phyloP scores from a whole-genome alignment of 495 filamentous ascomycete species.

The Aspergillus affinis region DNA sequence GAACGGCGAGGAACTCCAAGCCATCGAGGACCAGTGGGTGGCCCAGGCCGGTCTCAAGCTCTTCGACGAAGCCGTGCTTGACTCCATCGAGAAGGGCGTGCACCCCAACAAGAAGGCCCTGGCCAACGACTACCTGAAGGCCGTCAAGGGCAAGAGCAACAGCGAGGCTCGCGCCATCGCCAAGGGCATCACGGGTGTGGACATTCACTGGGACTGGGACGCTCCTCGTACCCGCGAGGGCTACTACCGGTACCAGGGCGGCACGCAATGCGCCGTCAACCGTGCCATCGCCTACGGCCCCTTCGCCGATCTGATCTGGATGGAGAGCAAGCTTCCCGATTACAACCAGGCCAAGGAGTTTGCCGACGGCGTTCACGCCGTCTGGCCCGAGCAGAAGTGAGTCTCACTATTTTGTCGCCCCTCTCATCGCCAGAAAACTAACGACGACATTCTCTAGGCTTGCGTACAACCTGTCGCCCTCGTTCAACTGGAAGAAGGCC shows the following conservation, averaged over 20 bases:
- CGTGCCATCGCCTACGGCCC: conserved; percentile 90
- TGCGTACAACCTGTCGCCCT: conserved; percentile 95
- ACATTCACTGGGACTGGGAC: conserved; percentile 94
- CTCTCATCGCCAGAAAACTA: conserved; percentile 5
- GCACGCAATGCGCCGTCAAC: conserved; percentile 89
- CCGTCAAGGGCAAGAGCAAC: conserved; percentile 81
- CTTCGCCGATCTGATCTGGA: conserved; percentile 96
- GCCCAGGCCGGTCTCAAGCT: conserved; percentile 82
- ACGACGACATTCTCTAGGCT: conserved; percentile 52
- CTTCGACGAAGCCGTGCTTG: conserved; percentile 85
- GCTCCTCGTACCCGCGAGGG: conserved; percentile 87
- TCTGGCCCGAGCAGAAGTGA: conserved; percentile 95
- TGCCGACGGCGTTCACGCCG: conserved; percentile 87
- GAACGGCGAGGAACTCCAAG: conserved; percentile 76
- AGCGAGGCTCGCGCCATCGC: conserved; percentile 80
- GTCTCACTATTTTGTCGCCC: conserved; percentile 23
- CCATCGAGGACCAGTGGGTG: conserved; percentile 88
- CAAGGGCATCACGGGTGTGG: conserved; percentile 73
- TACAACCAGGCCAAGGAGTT: conserved; percentile 92
- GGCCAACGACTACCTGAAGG: conserved; percentile 60
- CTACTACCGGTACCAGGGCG: conserved; percentile 88
- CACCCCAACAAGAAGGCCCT: conserved; percentile 67
- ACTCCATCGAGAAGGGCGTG: conserved; percentile 68
- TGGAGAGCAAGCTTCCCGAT: conserved; percentile 97
- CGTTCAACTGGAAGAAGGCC: conserved; percentile 99